A percentile compares a stretch with the other conserved stretches of the same genome.
Evolutionary conservation across 495 filamentous ascomycete species (phyloP).

Genomic region (Talaromyces nanjingensis): DNA sequence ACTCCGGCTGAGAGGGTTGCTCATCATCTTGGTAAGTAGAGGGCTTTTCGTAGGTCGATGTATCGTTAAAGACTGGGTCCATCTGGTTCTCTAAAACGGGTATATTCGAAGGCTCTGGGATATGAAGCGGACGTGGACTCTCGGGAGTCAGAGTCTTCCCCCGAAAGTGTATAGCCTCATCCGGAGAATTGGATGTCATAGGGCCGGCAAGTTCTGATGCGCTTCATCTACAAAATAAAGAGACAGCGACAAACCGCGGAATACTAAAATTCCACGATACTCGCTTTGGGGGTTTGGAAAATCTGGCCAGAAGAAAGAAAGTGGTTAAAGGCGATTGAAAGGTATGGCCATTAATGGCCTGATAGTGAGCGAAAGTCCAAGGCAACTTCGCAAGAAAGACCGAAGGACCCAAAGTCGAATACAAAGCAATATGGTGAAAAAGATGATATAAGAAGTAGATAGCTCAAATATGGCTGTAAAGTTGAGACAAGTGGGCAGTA

Average conservation of each 20-base stretch:
- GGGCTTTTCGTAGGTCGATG: conserved; percentile 42
- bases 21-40: conserved; percentile 13
- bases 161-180: conserved; percentile 59
- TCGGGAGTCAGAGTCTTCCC: conserved; percentile 65
- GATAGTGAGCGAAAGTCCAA: background rate
- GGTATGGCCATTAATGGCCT: background rate
- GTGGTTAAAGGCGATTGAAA: background rate
- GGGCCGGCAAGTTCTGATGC: conserved; percentile 26
- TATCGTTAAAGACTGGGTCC: conserved; percentile 66
- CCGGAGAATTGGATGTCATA: conserved; percentile 59
- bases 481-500: background rate
- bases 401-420: background rate
- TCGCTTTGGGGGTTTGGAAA: background rate
- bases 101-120: conserved; percentile 62
- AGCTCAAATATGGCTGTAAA: background rate
- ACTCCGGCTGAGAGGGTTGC: background rate
- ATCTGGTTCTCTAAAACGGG: conserved; percentile 67
- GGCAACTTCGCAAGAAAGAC: background rate
- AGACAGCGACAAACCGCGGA: conserved; percentile 8
- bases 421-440: background rate
- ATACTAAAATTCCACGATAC: conserved; percentile 5
- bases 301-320: background rate
- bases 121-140: conserved; percentile 63
- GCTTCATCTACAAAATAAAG: conserved; percentile 38
- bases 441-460: background rate